phyloP scores from a whole-genome alignment of 139 green algal genomes.

The Pleodorina starrii region DNA sequence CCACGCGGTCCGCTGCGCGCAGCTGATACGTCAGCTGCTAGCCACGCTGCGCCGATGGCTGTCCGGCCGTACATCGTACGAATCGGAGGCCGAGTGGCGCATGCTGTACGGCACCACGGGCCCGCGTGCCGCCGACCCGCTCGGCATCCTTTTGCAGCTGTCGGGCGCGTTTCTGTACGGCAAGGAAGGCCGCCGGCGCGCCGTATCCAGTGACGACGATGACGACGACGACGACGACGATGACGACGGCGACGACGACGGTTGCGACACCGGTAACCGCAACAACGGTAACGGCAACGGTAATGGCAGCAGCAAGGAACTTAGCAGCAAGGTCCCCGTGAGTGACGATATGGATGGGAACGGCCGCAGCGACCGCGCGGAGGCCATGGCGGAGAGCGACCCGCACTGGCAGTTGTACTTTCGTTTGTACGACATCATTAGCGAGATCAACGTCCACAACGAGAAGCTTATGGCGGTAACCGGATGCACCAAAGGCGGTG shows the following conservation, averaged over 20 bases:
- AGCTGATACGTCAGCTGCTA: background rate
- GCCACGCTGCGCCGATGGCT: slow-evolving; percentile 6
- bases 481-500: slow-evolving; percentile 19
- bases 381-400: background rate
- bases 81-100: slow-evolving; percentile 21
- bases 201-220: background rate
- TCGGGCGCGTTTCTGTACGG: background rate
- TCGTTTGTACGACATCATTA: slow-evolving; percentile 2
- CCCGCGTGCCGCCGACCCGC: background rate
- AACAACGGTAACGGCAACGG: background rate
- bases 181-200: background rate
- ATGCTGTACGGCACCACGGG: slow-evolving; percentile 5
- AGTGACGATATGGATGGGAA: background rate
- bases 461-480: background rate
- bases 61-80: background rate
- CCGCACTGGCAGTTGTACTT: slow-evolving; percentile 18
- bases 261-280: no score
- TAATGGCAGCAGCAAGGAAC: background rate
- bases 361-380: background rate
- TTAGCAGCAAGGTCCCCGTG: background rate
- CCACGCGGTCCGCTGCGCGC: background rate
- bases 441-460: background rate
- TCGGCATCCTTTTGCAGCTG: background rate
- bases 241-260: background rate
- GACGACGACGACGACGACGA: background rate